Conservation (phyloP, 1,284 basidiomycete species). For the Cutaneotrichosporon dermatis region DNA sequence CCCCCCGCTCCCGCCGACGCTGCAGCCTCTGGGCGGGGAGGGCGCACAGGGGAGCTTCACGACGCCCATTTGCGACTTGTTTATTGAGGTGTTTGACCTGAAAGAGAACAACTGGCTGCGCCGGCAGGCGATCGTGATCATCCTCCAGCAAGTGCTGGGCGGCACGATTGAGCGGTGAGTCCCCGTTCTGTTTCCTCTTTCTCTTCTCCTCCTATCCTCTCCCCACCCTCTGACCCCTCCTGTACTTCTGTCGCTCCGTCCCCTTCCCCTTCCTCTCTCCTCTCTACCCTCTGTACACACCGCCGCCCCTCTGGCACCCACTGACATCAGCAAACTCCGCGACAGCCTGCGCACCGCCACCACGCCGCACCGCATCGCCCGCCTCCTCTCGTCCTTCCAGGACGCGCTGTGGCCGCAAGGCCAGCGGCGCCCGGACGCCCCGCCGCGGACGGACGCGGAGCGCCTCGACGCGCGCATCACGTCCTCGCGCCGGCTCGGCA, state of each 20-base stretch:
- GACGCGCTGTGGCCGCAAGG: conserved; percentile 79
- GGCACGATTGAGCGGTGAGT: conserved; percentile 79
- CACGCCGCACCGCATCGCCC: conserved; percentile 64
- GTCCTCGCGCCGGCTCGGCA: conserved; percentile 71
- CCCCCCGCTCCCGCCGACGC: conserved; percentile 50
- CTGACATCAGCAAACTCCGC: too few species aligned
- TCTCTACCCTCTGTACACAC: too few species aligned
- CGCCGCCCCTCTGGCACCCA: too few species aligned
- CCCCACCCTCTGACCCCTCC: too few species aligned
- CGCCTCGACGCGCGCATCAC: conserved; percentile 73
- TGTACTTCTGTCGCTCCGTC: too few species aligned
- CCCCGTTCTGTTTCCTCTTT: too few species aligned
- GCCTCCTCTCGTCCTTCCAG: conserved; percentile 62
- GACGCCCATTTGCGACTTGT: conserved; percentile 86
- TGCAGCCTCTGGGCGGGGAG: conserved; percentile 77
- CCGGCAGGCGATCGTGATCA: conserved; percentile 92
- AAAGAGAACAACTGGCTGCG: conserved; percentile 93
- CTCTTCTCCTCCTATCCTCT: too few species aligned
- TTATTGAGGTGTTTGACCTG: conserved; percentile 88
- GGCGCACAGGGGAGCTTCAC: conserved; percentile 75
- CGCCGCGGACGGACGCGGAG: conserved; percentile 71
- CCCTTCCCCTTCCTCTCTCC: too few species aligned
- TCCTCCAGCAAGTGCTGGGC: conserved; percentile 89
- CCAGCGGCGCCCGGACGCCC: conserved; percentile 58
- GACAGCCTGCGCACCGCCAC: conserved; percentile 65